These are phyloP conservation scores for Halteria grandinella DNA, from an alignment of 73 alveolate genomes.

Conservation along the genomic window DNA sequence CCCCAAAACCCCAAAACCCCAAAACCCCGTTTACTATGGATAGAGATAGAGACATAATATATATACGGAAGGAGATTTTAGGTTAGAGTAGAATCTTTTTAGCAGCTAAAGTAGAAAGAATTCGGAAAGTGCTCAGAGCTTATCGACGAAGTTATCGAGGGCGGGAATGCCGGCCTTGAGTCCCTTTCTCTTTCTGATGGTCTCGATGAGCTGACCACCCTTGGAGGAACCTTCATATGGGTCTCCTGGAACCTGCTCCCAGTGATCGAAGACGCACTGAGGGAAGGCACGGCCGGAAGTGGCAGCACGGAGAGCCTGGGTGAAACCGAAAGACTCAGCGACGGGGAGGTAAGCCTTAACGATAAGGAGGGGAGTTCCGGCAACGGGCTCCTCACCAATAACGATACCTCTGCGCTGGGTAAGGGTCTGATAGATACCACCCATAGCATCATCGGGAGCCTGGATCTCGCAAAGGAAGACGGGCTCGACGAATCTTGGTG, in stretches of 20 bases:
- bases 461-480: constrained; percentile 96
- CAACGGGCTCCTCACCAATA: constrained; percentile 93
- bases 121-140: constrained; percentile 64
- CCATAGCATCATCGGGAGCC: constrained; percentile 95
- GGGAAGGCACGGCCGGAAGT: constrained; percentile 99
- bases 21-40: neutral
- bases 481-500: constrained; percentile 98
- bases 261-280: constrained; percentile 98
- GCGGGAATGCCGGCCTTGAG: constrained; percentile 91
- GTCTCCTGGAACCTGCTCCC: constrained; percentile 87
- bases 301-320: constrained; percentile 94
- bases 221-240: constrained; percentile 85
- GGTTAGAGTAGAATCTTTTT: neutral
- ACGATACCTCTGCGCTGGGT: constrained; percentile 97
- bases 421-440: constrained; percentile 96
- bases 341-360: constrained; percentile 99
- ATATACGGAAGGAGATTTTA: neutral
- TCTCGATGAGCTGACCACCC: constrained; percentile 74
- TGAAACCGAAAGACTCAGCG: constrained; percentile 99
- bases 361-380: constrained; percentile 95
- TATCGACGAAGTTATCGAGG: constrained; percentile 91
- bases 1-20: constrained; percentile 1
- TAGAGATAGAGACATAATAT: neutral
- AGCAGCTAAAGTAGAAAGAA: neutral
- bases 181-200: constrained; percentile 91